Evolutionary conservation across 306 rosid species (phyloP).

Genomic region (Geum urbanum): DNA sequence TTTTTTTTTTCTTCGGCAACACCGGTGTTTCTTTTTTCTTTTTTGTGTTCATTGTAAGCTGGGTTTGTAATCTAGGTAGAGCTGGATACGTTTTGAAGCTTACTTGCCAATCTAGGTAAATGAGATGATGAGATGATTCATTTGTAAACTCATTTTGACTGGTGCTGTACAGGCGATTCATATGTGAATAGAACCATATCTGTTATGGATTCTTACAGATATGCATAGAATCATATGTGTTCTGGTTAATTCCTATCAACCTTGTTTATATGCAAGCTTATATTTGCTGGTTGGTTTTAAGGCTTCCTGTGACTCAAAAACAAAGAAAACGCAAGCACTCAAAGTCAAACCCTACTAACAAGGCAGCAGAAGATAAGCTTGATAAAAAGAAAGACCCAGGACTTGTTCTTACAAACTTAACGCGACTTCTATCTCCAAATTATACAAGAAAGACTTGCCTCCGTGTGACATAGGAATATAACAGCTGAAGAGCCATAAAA

Average conservation of each 20-base stretch:
- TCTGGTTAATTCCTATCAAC: neutral
- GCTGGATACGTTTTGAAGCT: conserved; percentile 1
- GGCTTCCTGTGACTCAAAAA: neutral
- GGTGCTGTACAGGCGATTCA: conserved; percentile 12
- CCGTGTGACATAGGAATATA: no score
- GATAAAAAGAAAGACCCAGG: neutral
- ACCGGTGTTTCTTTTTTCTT: neutral
- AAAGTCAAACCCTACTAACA: conserved; percentile 8
- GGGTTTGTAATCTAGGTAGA: neutral
- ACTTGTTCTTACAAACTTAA: conserved; percentile 4
- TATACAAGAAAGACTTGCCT: neutral
- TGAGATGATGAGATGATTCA: neutral
- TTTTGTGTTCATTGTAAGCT: neutral
- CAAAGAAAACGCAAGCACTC: neutral
- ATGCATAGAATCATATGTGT: no score
- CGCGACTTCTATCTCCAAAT: neutral
- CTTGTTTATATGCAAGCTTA: neutral
- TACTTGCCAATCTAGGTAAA: conserved; percentile 8
- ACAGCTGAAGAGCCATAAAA: neutral
- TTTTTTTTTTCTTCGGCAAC: neutral
- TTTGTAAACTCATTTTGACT: conserved; percentile 17
- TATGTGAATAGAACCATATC: neutral
- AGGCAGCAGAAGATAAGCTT: neutral
- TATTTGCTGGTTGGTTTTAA: neutral
- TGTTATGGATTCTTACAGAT: neutral